Evolutionary conservation across 2,329 filamentous ascomycete genomes (phyloP), one percentile per base, ranked within the genome.

Genomic region (Pseudofabraea citricarpa): DNA sequence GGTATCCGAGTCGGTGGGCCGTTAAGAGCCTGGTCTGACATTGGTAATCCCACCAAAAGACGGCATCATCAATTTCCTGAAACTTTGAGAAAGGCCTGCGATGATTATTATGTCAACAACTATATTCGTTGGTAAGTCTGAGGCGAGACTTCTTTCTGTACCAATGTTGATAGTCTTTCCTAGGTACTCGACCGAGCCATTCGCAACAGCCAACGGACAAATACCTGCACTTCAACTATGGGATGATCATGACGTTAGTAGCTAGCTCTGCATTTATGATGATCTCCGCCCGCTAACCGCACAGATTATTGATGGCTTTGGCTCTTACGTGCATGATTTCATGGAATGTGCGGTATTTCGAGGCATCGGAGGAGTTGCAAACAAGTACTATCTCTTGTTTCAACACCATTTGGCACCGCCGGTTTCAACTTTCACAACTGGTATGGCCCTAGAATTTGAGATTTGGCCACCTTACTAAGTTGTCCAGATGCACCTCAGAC

Each of bases 351-450:
- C 88, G 36, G 89, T 98, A 5, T 97, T 98, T 65, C 85, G 86
- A 35, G 93, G 93, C 16, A 80, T 98, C 44, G 93, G 93, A 5
- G 89, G 87, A 23, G 82, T 90, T 43, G 93, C 93, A 1, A 94
- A 93, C 73, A 98, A 98, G 66, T 97, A 97, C 66, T 98, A 98
- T 63, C 79, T 97, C 77, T 77, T 98, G 8, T 98, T 98, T 66
- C 93, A 98, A 67, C 93, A 98, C 56, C 91, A 96, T 58, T 70
- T 94, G 39, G 79, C 90, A 10, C 91, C 91, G 1, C 90, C 91
- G 0, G 72, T 77, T 49, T 90, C 87, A 22, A 95, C 90, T 1
- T 96, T 84, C 62, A 95, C 89, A 3, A 87, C 87, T 1, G 85
- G 86, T 73, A 77, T 71, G 65, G 64, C 51, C 43, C 63, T 51